Conservation (phyloP, 1,284 basidiomycete genomes). For the Malassezia caprae region DNA sequence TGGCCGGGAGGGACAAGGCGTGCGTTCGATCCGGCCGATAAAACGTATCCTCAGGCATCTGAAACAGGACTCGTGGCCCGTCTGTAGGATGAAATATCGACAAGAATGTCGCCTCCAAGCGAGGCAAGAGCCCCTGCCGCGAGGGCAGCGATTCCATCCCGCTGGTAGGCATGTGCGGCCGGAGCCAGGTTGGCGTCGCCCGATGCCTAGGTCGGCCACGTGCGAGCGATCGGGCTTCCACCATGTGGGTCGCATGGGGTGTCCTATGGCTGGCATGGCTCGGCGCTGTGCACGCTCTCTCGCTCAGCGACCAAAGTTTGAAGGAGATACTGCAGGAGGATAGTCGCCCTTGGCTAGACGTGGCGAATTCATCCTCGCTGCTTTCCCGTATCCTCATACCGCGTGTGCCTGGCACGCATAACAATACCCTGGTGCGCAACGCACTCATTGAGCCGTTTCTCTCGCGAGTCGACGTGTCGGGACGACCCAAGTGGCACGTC, state of each 20-base stretch:
- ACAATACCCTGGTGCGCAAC: constrained; percentile 28
- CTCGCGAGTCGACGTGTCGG: constrained; percentile 14
- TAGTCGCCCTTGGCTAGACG: constrained; percentile 24
- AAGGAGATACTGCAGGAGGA: constrained; percentile 9
- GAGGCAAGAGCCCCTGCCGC: constrained; percentile 46
- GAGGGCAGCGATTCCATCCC: background rate
- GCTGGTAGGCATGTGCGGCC: background rate
- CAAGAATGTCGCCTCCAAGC: constrained; percentile 76
- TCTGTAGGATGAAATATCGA: constrained; percentile 70
- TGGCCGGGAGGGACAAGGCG: constrained; percentile 26
- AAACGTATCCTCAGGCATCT: constrained; percentile 78
- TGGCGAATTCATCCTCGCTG: constrained; percentile 21
- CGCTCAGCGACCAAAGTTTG: background rate
- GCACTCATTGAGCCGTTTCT: constrained; percentile 27
- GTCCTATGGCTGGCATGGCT: background rate
- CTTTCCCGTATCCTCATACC: constrained; percentile 43
- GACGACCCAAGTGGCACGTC: constrained; percentile 34
- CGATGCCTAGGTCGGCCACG: background rate
- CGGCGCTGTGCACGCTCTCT: background rate
- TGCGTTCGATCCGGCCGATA: background rate
- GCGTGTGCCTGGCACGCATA: constrained; percentile 34
- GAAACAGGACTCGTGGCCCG: constrained; percentile 75
- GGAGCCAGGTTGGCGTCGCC: background rate
- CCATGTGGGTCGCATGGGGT: background rate
- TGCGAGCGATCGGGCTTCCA: background rate